Evolutionary conservation across 495 filamentous ascomycete genomes (phyloP), one percentile per base, ranked within the genome.

Genomic region (Bryoglossum gracile): DNA sequence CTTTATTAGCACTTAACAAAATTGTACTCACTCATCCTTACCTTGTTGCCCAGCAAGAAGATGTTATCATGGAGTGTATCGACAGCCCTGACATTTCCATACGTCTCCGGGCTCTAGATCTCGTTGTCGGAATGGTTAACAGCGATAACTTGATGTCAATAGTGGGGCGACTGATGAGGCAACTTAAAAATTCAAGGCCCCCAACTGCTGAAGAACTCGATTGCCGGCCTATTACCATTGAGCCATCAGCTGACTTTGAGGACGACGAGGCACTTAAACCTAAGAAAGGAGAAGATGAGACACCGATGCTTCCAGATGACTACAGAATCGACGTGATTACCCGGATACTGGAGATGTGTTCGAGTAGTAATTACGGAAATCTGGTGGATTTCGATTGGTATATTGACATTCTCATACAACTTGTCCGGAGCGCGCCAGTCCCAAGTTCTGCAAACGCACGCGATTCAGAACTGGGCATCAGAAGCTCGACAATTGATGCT

Each of bases 71-170:
- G 61, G 81, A 90, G 50, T 98, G 92, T 56, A 85, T 98, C 55
- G 94, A 98, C 53, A 94, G 95, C 66, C 68, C 83, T 4, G 92
- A 98, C 62, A 88, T 98, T 34, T 91, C 91, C n/a, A 97, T 98
- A 52, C 83, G 92, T 44, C 79, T 94, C 53, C 85, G 94, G 56
- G 89, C 94, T 6, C 74, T 98, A 8, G 90, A 97, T 55, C 74
- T 98, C 19, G 86, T 86, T 3, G 83, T 89, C 18, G 86, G 84
- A 23, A 96, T 97, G 86, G 88, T 95, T 51, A 87, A 78, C 56
- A 79, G 73, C 41, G 88, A 94, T 40, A 94, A 87, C 52, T 62
- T 98, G 4, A 73, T 84, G 21, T 72, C 72, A n/a, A 83, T 96
- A 17, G 87, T 97, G 18, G 83, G 87, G 34, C 87, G 87, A 11